Evolutionary conservation across 176 grass and related monocot species (phyloP).

Genomic region (Triticum turgidum): DNA sequence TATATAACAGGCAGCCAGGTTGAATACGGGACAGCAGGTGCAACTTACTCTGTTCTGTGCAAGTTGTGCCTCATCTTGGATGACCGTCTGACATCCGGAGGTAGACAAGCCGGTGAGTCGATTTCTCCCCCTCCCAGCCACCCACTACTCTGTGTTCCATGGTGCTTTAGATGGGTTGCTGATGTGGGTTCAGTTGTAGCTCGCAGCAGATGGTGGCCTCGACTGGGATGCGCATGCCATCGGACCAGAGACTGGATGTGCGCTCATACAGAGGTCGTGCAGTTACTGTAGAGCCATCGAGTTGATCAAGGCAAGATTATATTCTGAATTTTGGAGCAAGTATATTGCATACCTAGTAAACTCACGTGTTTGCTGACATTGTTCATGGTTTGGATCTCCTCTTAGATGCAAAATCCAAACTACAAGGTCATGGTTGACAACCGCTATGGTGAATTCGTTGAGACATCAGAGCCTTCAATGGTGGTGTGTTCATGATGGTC

Average conservation of each 20-base stretch:
- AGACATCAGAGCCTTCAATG: slow-evolving; percentile 73
- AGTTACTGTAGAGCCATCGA: slow-evolving; percentile 67
- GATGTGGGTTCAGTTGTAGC: slow-evolving; percentile 44
- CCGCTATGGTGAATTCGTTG: slow-evolving; percentile 96
- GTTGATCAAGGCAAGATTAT: slow-evolving; percentile 61
- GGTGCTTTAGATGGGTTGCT: slow-evolving; percentile 8
- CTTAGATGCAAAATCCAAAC: slow-evolving; percentile 65
- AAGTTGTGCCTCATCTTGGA: neutral
- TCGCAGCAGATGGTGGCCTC: slow-evolving; percentile 68
- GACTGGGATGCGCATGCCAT: slow-evolving; percentile 61
- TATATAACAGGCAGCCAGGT: too few species aligned
- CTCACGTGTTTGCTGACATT: neutral
- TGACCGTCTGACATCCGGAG: neutral
- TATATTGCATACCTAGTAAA: neutral
- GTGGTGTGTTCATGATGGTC: slow-evolving; percentile 49
- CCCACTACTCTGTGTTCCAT: neutral
- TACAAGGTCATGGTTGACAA: slow-evolving; percentile 97
- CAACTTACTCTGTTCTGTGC: too few species aligned
- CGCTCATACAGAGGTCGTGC: slow-evolving; percentile 78
- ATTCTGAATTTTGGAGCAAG: neutral
- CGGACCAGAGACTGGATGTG: slow-evolving; percentile 62
- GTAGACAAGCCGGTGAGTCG: neutral
- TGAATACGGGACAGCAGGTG: too few species aligned
- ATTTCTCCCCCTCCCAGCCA: neutral
- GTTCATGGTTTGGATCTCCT: neutral